phyloP scores from a whole-genome alignment of 371 early-diverging fungal genomes.

The Mortierella sp. region DNA sequence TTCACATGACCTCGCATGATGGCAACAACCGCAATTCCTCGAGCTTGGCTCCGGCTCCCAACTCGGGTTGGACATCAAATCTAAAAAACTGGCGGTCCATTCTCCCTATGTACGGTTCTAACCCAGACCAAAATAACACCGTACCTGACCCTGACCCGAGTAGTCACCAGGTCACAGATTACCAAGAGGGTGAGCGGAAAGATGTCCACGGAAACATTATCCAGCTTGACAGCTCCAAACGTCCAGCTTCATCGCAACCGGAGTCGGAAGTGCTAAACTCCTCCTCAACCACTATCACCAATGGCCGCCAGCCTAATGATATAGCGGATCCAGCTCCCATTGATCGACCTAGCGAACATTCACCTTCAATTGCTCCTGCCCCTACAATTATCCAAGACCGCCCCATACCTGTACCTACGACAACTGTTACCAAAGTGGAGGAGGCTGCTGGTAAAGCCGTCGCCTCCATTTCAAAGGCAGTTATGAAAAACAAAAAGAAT shows the following conservation, averaged over 20 bases:
- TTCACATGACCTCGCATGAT: constrained; percentile 9
- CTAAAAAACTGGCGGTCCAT: constrained; percentile 26
- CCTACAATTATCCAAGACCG: background rate
- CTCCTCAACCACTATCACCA: background rate
- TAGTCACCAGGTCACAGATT: constrained; percentile 50
- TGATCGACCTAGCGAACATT: background rate
- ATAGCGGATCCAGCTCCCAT: background rate
- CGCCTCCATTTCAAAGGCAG: constrained; percentile 19
- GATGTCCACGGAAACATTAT: constrained; percentile 40
- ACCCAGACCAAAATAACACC: constrained; percentile 16
- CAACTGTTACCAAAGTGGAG: background rate
- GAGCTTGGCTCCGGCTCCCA: constrained; percentile 9
- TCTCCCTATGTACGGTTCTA: constrained; percentile 22
- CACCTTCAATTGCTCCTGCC: background rate
- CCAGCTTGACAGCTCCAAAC: constrained; percentile 12
- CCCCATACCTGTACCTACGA: background rate
- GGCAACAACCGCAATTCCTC: constrained; percentile 2
- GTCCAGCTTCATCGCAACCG: background rate
- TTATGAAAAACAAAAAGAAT: constrained; percentile 25
- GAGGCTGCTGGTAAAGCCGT: constrained; percentile 16
- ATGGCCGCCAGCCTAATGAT: background rate
- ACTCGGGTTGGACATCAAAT: constrained; percentile 19
- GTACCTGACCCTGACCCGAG: constrained; percentile 30
- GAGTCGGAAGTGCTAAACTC: background rate
- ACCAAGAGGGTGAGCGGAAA: constrained; percentile 39